phyloP scores from a whole-genome alignment of 345 rosid species.

The Rhizophora apiculata region DNA sequence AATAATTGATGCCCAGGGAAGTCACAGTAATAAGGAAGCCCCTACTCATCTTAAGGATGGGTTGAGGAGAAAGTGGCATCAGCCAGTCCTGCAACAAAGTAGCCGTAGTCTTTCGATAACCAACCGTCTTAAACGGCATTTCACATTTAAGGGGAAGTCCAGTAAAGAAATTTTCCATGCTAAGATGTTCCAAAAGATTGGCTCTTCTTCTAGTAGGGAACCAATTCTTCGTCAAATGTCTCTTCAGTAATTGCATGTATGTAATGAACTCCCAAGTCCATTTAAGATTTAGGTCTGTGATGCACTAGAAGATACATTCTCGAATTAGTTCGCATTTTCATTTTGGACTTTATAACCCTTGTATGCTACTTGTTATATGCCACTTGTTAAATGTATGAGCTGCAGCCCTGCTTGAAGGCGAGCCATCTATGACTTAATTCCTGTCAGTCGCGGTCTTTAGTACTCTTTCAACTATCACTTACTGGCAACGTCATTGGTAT shows the following conservation, averaged over 20 bases:
- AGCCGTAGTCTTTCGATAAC: conserved; percentile 40
- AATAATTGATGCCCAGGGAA: conserved; percentile 41
- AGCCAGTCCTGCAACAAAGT: conserved; percentile 16
- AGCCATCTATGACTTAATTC: background rate
- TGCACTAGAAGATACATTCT: background rate
- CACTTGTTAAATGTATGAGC: background rate
- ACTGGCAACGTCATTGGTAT: too few relatives aligned
- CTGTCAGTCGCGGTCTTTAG: too few relatives aligned
- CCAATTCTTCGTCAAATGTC: conserved; percentile 19
- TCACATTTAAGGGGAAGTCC: conserved; percentile 30
- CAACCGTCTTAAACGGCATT: conserved; percentile 48
- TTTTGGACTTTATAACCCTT: conserved; percentile 4
- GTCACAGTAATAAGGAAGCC: conserved; percentile 24
- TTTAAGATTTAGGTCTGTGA: conserved; percentile 20
- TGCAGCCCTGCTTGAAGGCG: background rate
- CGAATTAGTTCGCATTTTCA: conserved; percentile 3
- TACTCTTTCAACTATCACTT: too few relatives aligned
- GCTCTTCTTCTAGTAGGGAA: conserved; percentile 31
- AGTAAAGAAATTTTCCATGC: conserved; percentile 29
- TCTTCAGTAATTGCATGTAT: conserved; percentile 20
- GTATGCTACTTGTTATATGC: background rate
- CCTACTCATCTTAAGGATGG: conserved; percentile 33
- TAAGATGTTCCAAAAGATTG: conserved; percentile 32
- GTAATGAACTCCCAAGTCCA: conserved; percentile 22
- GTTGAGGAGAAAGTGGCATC: conserved; percentile 40